Base-by-base conservation (phyloP, 2,329 filamentous ascomycete species). In the Aspergillus aculeatus region DNA sequence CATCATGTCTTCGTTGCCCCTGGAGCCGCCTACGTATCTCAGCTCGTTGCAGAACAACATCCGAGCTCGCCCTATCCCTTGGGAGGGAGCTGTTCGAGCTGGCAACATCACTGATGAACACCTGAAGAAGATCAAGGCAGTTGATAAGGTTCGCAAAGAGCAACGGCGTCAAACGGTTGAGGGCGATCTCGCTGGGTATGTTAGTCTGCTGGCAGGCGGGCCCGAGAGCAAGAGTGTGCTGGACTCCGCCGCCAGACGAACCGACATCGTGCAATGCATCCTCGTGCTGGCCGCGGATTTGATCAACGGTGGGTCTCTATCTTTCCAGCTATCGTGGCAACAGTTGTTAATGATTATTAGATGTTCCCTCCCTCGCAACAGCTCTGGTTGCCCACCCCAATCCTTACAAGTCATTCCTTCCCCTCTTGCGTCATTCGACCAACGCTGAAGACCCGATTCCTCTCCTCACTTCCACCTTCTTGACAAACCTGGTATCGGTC, bases 31-130 rank as follows among this genome's bases (percentile, higher is more conserved):
- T 61, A 90, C 91, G 61, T 97, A 97, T 78, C 85, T 91, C 66
- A 84, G 87, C 74, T 94, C 92, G 68, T 85, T 97, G 68, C 93
- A 96, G 82, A 96, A 91, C 86, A 98, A 98, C 83, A 96, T 98
- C 76, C 91, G 95, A 74, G 90, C 91, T 73, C 87, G 95, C 68
- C 93, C 93, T 66, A 96, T 99, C 79, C 93, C 94, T 60, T 99
- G 95, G 95, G 94, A 98, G 78, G 94, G 94, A 71, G 93, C 94
- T 71, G 92, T 96, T 67, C 87, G 95, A 77, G 92, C 92, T 69
- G 92, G 93, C 77, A 95, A 92, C 72, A 90, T 99, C 78, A 96
- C 91, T 60, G 94, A 98, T 68, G 89, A 90, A 68, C 94, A 99
- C 78, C 86, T 97, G 69, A 91, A 90, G 81, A 94, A 93, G 84